Percentiles rank a stretch among this genome's conserved stretches.
These are phyloP conservation scores for Mycena epipterygia DNA, from an alignment of 768 basidiomycete genomes.

Conservation along the genomic window DNA sequence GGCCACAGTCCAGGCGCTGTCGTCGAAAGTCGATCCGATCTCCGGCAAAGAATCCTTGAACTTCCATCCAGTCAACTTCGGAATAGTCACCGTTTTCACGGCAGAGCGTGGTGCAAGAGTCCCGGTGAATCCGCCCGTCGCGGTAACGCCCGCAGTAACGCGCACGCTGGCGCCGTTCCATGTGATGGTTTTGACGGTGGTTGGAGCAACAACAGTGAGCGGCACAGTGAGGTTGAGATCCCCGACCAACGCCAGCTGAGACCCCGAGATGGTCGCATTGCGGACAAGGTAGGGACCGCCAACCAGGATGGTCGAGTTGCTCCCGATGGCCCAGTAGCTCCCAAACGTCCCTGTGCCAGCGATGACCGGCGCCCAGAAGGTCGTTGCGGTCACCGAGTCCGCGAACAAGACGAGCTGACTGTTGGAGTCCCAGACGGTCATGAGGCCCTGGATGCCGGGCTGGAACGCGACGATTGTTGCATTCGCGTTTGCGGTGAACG, in stretches of 20 bases:
- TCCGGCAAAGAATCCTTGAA: conserved; percentile 85
- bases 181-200: conserved; percentile 63
- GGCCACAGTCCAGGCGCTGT: conserved; percentile 74
- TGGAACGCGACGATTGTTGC: conserved; percentile 68
- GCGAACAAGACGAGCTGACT: conserved; percentile 78
- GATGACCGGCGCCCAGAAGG: conserved; percentile 84
- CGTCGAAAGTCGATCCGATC: conserved; percentile 67
- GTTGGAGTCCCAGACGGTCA: conserved; percentile 76
- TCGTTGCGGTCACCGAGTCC: conserved; percentile 74
- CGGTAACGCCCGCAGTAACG: conserved; percentile 46
- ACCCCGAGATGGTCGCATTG: conserved; percentile 62
- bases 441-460: conserved; percentile 58
- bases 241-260: conserved; percentile 70
- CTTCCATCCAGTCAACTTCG: conserved; percentile 76
- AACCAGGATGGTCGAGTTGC: conserved; percentile 76
- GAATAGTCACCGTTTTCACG: conserved; percentile 52
- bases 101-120: conserved; percentile 53
- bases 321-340: conserved; percentile 81
- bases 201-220: conserved; percentile 76
- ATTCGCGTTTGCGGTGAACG: conserved; percentile 43
- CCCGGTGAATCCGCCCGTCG: conserved; percentile 63
- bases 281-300: conserved; percentile 78
- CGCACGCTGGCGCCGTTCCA: conserved; percentile 76
- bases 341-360: conserved; percentile 57
- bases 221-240: conserved; percentile 73